A percentile compares a stretch with the other conserved stretches of the same genome.
Conservation (phyloP, 2,329 filamentous ascomycete genomes). For the Cyphellophora europaea region DNA sequence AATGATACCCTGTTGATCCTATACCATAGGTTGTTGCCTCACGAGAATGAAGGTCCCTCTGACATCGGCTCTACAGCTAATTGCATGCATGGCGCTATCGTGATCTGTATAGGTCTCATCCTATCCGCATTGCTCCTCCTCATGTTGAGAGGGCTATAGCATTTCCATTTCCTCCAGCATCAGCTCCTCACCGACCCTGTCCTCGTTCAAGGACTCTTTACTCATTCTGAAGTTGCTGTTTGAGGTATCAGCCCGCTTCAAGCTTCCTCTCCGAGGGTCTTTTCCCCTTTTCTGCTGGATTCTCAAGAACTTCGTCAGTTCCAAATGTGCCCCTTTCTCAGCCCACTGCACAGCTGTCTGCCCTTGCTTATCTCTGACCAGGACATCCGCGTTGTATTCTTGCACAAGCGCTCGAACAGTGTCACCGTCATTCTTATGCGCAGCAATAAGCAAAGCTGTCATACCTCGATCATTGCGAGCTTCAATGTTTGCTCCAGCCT, state of each 20-base stretch:
- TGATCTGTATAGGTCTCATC: no score
- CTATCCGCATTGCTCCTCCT: no score
- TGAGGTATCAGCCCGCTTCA: not conserved
- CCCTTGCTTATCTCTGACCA: constrained; percentile 17
- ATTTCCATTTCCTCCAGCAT: not conserved
- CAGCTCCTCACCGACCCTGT: not conserved
- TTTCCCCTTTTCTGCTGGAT: constrained; percentile 4
- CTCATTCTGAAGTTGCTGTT: not conserved
- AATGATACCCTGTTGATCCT: no score
- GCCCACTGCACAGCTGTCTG: constrained; percentile 14
- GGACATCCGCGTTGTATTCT: constrained; percentile 24
- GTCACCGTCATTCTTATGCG: constrained; percentile 27
- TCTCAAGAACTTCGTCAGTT: constrained; percentile 11
- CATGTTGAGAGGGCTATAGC: no score
- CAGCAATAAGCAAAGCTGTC: constrained; percentile 28
- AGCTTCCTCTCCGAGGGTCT: constrained; percentile 5
- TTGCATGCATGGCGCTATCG: no score
- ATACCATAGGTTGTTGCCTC: no score
- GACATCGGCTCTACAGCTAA: no score
- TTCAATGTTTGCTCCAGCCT: constrained; percentile 25
- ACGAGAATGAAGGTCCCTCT: no score
- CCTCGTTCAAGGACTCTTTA: no score
- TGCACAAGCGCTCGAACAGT: constrained; percentile 27
- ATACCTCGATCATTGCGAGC: constrained; percentile 22
- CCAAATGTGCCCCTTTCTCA: constrained; percentile 12